Conservation (phyloP, 352 stramenopile species). For the Hyphochytrium catenoides region DNA sequence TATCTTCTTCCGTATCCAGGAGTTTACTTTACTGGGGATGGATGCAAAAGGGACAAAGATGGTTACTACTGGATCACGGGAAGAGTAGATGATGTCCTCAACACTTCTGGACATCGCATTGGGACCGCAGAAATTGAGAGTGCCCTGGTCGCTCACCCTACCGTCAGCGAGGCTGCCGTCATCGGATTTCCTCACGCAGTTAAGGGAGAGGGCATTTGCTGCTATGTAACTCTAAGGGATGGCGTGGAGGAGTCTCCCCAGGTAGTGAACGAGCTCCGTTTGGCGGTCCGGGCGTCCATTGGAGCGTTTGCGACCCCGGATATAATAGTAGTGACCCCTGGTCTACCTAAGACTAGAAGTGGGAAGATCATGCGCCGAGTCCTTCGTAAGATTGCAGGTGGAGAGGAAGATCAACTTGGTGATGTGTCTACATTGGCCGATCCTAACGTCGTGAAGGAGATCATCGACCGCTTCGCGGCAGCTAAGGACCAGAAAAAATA, state of each 20-base stretch:
- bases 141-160: slow-evolving; percentile 67
- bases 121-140: slow-evolving; percentile 64
- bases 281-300: slow-evolving; percentile 73
- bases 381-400: slow-evolving; percentile 88
- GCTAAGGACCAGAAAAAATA: no score
- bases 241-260: slow-evolving; percentile 29
- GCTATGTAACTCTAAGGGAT: slow-evolving; percentile 75
- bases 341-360: slow-evolving; percentile 86
- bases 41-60: slow-evolving; percentile 63
- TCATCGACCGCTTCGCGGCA: slow-evolving; percentile 67
- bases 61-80: slow-evolving; percentile 97
- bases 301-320: slow-evolving; percentile 89
- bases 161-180: slow-evolving; percentile 80
- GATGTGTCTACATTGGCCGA: slow-evolving; percentile 93
- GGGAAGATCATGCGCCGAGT: slow-evolving; percentile 98
- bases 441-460: slow-evolving; percentile 69
- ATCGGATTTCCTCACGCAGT: slow-evolving; percentile 85
- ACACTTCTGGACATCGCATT: slow-evolving; percentile 73
- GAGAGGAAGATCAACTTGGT: slow-evolving; percentile 77
- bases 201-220: slow-evolving; percentile 89
- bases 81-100: slow-evolving; percentile 91
- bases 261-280: slow-evolving; percentile 33
- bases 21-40: slow-evolving; percentile 90
- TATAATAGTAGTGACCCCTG: slow-evolving; percentile 69
- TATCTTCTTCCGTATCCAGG: slow-evolving; percentile 90